Conservation (phyloP, 768 basidiomycete genomes). For the Hemileccinum impolitum region DNA sequence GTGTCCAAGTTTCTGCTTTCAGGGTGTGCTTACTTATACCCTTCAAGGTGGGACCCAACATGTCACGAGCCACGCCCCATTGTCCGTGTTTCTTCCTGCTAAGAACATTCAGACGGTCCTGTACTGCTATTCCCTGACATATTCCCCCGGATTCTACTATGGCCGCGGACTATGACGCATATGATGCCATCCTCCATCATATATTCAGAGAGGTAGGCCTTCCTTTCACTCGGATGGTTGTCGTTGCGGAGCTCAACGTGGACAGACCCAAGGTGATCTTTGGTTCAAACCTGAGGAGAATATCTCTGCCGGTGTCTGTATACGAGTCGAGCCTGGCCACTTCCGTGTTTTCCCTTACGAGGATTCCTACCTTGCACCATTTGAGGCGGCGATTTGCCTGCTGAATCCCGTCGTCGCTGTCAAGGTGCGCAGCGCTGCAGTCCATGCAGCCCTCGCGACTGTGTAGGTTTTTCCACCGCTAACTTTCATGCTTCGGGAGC, state of each 20-base stretch:
- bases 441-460: conserved; percentile 71
- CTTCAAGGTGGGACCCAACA: neutral
- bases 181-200: conserved; percentile 76
- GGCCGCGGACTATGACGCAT: conserved; percentile 60
- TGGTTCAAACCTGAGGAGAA: conserved; percentile 90
- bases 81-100: neutral
- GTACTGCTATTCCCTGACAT: no score
- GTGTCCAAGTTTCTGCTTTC: neutral
- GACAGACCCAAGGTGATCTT: conserved; percentile 74
- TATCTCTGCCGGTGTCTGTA: conserved; percentile 72
- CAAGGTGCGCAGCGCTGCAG: conserved; percentile 74
- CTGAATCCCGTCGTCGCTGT: conserved; percentile 86
- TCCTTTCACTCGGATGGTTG: neutral
- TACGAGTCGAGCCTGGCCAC: conserved; percentile 62
- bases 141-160: conserved; percentile 13
- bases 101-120: neutral
- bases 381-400: conserved; percentile 70
- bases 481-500: neutral
- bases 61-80: conserved; percentile 1
- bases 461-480: conserved; percentile 45
- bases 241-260: neutral
- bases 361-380: conserved; percentile 71
- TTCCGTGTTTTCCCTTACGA: conserved; percentile 87
- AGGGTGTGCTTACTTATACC: conserved; percentile 21
- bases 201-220: conserved; percentile 66